phyloP scores from a whole-genome alignment of 2,329 filamentous ascomycete genomes.

The Metarhizium brunneum region DNA sequence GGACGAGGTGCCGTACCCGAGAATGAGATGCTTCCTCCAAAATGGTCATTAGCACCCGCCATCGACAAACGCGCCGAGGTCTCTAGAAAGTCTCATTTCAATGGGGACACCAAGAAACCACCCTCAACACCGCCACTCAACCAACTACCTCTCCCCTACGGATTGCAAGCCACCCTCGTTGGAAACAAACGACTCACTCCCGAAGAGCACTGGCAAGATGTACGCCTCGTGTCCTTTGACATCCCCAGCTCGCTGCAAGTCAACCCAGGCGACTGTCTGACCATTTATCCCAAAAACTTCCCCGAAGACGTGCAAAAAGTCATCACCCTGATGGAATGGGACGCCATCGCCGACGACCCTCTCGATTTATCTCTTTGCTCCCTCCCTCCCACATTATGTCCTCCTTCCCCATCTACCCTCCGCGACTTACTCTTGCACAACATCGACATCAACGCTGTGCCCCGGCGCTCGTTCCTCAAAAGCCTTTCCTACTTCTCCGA shows the following conservation, averaged over 20 bases:
- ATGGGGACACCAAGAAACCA: slow-evolving; percentile 9
- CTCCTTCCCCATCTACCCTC: slow-evolving; percentile 46
- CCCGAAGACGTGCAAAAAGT: slow-evolving; percentile 69
- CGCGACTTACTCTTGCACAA: slow-evolving; percentile 71
- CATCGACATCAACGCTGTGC: slow-evolving; percentile 83
- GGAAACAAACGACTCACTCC: slow-evolving; percentile 71
- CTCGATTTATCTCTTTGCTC: slow-evolving; percentile 41
- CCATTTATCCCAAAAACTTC: slow-evolving; percentile 83
- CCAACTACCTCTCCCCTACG: slow-evolving; percentile 46
- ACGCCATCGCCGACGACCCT: slow-evolving; percentile 56
- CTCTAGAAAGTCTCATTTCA: slow-evolving; percentile 2
- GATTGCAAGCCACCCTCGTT: slow-evolving; percentile 47
- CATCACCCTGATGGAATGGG: slow-evolving; percentile 73
- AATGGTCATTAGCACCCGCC: slow-evolving; percentile 37
- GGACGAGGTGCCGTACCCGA: slow-evolving; percentile 62
- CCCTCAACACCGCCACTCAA: slow-evolving; percentile 18
- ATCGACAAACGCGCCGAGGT: slow-evolving; percentile 6
- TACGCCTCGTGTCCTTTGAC: slow-evolving; percentile 64
- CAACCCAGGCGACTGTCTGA: slow-evolving; percentile 70
- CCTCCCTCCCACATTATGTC: slow-evolving; percentile 25
- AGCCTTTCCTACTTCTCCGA: slow-evolving; percentile 66
- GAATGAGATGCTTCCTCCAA: slow-evolving; percentile 65
- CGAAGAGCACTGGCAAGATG: slow-evolving; percentile 80
- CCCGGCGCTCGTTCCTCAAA: slow-evolving; percentile 77
- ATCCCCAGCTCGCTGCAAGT: slow-evolving; percentile 25